Conservation (phyloP, 1,284 basidiomycete species). For the Malassezia sp. region DNA sequence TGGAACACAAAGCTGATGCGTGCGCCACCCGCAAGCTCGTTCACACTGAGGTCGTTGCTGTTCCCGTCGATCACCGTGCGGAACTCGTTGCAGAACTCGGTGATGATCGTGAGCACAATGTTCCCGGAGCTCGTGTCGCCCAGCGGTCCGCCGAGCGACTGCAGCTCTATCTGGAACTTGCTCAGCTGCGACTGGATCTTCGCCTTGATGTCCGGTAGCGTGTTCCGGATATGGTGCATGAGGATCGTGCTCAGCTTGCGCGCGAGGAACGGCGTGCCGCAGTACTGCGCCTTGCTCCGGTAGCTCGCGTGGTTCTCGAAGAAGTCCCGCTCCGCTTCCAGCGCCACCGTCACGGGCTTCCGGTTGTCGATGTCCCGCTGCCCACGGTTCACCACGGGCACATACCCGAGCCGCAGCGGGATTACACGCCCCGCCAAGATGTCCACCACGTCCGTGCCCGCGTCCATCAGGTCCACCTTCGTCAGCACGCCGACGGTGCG, state of each 20-base stretch:
- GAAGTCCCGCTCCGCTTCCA: conserved; percentile 80
- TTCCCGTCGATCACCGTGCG: conserved; percentile 91
- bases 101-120: conserved; percentile 86
- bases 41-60: conserved; percentile 82
- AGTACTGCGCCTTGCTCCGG: conserved; percentile 84
- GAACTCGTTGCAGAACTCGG: conserved; percentile 93
- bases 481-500: conserved; percentile 95
- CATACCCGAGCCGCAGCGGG: conserved; percentile 85
- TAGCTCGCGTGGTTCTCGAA: conserved; percentile 89
- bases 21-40: conserved; percentile 91
- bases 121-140: conserved; percentile 74
- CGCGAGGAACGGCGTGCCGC: conserved; percentile 93
- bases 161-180: conserved; percentile 75
- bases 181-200: conserved; percentile 75
- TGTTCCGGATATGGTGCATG: conserved; percentile 94
- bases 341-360: conserved; percentile 71
- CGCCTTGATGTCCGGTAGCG: conserved; percentile 89
- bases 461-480: conserved; percentile 96
- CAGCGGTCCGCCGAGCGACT: conserved; percentile 70
- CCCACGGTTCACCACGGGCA: conserved; percentile 91
- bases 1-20: conserved; percentile 97
- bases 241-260: conserved; percentile 95
- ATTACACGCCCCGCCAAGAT: conserved; percentile 92
- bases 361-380: conserved; percentile 81
- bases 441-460: conserved; percentile 92